A percentile compares a stretch with the other conserved stretches of the same genome.
These are phyloP conservation scores for Mrakia hoshinonis DNA, from an alignment of 768 basidiomycete species.

Conservation along the genomic window DNA sequence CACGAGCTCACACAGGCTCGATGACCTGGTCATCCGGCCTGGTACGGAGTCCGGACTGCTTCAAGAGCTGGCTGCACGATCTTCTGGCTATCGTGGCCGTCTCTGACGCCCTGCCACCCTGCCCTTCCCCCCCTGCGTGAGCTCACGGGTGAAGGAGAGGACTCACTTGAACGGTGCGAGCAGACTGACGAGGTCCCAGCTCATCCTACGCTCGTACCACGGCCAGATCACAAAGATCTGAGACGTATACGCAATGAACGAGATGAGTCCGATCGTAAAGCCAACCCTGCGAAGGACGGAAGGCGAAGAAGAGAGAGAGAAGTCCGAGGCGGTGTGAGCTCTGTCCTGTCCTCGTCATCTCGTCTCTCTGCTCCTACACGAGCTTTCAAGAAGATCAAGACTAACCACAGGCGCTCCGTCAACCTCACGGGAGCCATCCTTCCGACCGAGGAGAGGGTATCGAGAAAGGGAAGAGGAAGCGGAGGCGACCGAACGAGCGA, in stretches of 20 bases:
- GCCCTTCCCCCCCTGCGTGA: too few species aligned
- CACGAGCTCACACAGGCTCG: conserved; percentile 21
- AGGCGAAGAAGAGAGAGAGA: not conserved
- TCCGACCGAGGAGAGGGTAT: not conserved
- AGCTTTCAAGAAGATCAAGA: not conserved
- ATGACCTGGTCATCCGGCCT: too few species aligned
- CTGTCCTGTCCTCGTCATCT: not conserved
- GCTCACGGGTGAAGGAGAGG: too few species aligned
- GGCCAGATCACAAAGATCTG: conserved; percentile 88
- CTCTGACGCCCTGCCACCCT: too few species aligned
- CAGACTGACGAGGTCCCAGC: conserved; percentile 65
- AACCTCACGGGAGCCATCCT: not conserved
- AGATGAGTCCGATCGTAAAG: conserved; percentile 35
- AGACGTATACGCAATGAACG: conserved; percentile 77
- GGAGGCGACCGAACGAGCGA: too few species aligned
- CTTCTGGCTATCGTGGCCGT: too few species aligned
- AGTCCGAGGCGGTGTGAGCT: not conserved
- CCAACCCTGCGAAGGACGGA: not conserved
- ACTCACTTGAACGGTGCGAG: conserved; percentile 85
- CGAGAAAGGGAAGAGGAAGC: not conserved
- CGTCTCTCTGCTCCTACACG: too few species aligned
- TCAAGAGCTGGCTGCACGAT: too few species aligned
- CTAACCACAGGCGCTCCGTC: conserved; percentile 4
- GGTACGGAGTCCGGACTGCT: too few species aligned
- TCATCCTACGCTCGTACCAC: conserved; percentile 72